Percentiles rank a stretch among this genome's conserved stretches.
These are phyloP conservation scores for Gracilaria caudata DNA, from an alignment of 23 red algal genomes.

Conservation along the genomic window DNA sequence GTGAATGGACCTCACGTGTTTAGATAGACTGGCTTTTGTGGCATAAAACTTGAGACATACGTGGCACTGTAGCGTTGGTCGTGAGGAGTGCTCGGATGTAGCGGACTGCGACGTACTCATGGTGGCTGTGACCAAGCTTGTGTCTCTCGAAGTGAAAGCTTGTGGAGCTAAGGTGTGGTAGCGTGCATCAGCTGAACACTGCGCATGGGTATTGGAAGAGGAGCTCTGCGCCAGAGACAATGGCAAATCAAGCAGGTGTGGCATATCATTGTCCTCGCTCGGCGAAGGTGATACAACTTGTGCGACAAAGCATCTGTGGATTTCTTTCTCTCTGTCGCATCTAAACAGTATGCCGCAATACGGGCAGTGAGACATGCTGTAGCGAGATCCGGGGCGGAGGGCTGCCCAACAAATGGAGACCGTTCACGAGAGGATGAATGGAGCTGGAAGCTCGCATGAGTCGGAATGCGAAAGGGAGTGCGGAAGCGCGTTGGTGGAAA, in stretches of 20 bases:
- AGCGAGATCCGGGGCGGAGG: neutral
- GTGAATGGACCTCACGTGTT: conserved; percentile 17
- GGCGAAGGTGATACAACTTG: neutral
- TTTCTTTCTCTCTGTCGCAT: neutral
- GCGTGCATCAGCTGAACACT: neutral
- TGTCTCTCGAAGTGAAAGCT: neutral
- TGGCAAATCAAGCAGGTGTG: neutral
- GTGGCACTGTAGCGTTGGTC: neutral
- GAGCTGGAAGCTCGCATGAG: neutral
- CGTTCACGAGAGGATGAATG: neutral
- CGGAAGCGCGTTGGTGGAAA: neutral
- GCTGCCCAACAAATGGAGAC: neutral
- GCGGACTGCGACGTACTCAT: neutral
- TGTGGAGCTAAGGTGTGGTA: neutral
- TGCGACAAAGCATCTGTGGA: conserved; percentile 12
- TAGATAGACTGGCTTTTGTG: conserved; percentile 5
- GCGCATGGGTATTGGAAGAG: neutral
- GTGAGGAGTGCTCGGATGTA: neutral
- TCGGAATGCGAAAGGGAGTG: neutral
- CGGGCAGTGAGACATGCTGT: conserved; percentile 8
- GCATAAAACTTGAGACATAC: conserved; percentile 15
- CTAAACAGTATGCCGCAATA: neutral
- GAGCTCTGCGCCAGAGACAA: neutral
- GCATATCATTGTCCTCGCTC: neutral
- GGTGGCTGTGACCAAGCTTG: neutral